Evolutionary conservation across 208 protist genomes (phyloP), one percentile per base, ranked within the genome.

Genomic region (Acanthamoeba culbertsoni): DNA sequence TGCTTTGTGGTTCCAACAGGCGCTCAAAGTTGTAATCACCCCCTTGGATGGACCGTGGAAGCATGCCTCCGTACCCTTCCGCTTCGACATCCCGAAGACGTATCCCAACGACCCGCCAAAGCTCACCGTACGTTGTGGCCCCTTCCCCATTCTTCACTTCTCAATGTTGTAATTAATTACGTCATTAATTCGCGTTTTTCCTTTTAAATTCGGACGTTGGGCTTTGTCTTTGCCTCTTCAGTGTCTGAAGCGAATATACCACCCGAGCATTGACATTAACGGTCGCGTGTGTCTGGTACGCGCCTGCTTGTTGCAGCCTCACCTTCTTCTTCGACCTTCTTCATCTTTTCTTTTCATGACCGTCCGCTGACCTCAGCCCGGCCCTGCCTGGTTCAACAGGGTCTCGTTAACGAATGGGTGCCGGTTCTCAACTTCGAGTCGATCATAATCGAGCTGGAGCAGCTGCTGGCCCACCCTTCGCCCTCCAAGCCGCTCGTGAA

Each of bases 61-160:
- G 53, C 51, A 88, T 35, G 53, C 46, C 28, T 88, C 45, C 28
- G 79, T 88, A 48, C 79, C 79, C 79, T 88, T 88, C 46, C 79
- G 45, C 46, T 88, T 88, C n/a, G 53, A 88, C 28, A 57, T 88
- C 40, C 79, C 79, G 46, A 65, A 57, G 53, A 88, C 79, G 3
- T 88, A 88, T 28, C 79, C 79, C 45, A 88, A 88, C 33, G 79
- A 88, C 48, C 79, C 79, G 20, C 79, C 79, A 26, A 88, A 88
- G 53, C 45, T 88, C 45, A 88, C 79, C 37, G 79, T 88, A 88
- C 28, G 79, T 62, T 33, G 26, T 16, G 12, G 2, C 28, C 12
- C 10, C 28, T 28, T 31, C 8, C 59, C 40, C n/a, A 12, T 33
- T 68, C 59, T 7, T 37, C 40, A 6, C 59, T 37, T 62, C 8